Evolutionary conservation across 495 filamentous ascomycete species (phyloP), one percentile per base, ranked within the genome.

Genomic region (Lichina pygmaea): DNA sequence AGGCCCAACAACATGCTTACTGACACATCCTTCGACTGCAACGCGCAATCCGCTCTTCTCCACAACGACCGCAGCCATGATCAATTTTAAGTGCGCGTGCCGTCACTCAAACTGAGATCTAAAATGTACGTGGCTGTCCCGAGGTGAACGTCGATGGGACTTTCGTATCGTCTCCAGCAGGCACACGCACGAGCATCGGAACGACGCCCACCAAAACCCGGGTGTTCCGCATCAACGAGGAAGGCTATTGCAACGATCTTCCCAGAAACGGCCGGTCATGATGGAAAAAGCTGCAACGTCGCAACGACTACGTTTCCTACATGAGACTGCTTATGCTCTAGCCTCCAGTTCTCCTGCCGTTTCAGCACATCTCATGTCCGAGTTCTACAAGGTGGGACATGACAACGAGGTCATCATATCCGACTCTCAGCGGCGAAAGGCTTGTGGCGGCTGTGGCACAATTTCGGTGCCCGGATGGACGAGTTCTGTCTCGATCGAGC

Each of bases 21-120:
- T 62, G 64, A 91, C 81, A 59, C 85, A 93, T 48, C 85, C 85
- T 62, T 86, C 77, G 1, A 86, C 58, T 33, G 72, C 74, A 33
- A 78, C 62, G 4, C 24, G 24, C 24, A 24, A 24, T 24, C 24
- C 24, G 4, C 24, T 24, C 24, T 24, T 24, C 24, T 24, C 24
- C 24, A 24, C 24, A 1, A 24, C 24, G 24, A 24, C 24, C 2
- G 24, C 24, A 4, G 24, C 1, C 24, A 24, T 24, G 24, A 24
- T 24, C 24, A 24, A 4, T 24, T 4, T 24, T 24, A 24, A 24
- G 24, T 4, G 24, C 24, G 24, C 24, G 24, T 24, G 24, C 24
- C 24, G 24, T 24, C 24, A 4, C 24, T 24, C 2, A 24, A 24
- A 24, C 24, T 24, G 4, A 4, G 24, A 24, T 24, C 24, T 24